These are phyloP conservation scores for Pluteus cervinus DNA, from an alignment of 768 basidiomycete genomes.

Conservation along the genomic window DNA sequence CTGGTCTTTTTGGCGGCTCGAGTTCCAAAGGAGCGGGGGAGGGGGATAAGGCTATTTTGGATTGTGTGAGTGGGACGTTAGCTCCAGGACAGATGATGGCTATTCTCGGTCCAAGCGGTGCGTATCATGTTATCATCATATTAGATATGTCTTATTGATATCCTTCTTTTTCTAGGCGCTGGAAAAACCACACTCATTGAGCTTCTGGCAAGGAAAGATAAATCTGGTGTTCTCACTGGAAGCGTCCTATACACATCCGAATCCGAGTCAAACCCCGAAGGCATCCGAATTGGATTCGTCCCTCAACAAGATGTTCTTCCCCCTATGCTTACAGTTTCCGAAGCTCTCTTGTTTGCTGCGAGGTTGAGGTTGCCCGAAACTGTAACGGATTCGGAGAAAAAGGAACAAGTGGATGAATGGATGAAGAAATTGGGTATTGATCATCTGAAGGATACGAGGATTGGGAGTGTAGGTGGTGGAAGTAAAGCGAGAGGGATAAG, in stretches of 20 bases:
- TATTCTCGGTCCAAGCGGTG: constrained; percentile 87
- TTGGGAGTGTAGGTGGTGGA: constrained; percentile 55
- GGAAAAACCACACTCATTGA: constrained; percentile 93
- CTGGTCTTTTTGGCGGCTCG: constrained; percentile 10
- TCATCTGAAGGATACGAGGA: constrained; percentile 62
- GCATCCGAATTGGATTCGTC: constrained; percentile 74
- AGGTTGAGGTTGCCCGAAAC: constrained; percentile 77
- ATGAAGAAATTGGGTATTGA: constrained; percentile 76
- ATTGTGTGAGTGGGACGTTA: constrained; percentile 65
- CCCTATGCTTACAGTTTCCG: constrained; percentile 70
- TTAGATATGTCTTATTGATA: constrained; percentile 2
- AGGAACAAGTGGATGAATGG: constrained; percentile 58
- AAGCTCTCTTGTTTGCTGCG: constrained; percentile 82
- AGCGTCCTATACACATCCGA: constrained; percentile 48
- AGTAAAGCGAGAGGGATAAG: constrained; percentile 78
- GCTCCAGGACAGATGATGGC: constrained; percentile 81
- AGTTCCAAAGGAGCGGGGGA: constrained; percentile 9
- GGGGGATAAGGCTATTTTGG: constrained; percentile 58
- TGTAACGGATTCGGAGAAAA: constrained; percentile 55
- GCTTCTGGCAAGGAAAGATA: constrained; percentile 78
- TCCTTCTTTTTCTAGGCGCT: constrained; percentile 41
- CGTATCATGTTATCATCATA: constrained; percentile 11
- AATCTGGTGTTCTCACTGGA: constrained; percentile 66
- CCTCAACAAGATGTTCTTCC: constrained; percentile 85
- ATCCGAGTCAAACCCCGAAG: constrained; percentile 15